A percentile compares a stretch with the other conserved stretches of the same genome.
Conservation (phyloP, 1,139 yeast species). For the Arxiozyma bovina region DNA sequence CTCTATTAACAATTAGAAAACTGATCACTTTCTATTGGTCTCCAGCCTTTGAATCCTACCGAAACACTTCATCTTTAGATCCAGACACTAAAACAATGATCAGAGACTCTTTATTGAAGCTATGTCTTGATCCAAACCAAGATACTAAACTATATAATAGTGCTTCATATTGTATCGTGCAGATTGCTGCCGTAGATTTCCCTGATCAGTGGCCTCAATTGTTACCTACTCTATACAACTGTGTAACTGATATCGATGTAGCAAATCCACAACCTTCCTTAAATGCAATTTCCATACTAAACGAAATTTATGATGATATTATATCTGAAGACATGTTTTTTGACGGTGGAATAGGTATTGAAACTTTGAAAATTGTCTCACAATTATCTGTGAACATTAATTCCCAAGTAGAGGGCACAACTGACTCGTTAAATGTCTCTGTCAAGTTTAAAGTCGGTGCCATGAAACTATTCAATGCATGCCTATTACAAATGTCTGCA, state of each 20-base stretch:
- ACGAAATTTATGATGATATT: slow-evolving; percentile 77
- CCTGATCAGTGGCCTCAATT: slow-evolving; percentile 95
- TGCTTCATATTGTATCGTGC: slow-evolving; percentile 68
- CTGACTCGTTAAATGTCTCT: neutral
- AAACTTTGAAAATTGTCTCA: slow-evolving; percentile 41
- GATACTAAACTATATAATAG: slow-evolving; percentile 59
- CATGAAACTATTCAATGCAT: slow-evolving; percentile 44
- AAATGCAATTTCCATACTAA: slow-evolving; percentile 64
- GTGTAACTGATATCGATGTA: neutral
- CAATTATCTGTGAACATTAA: slow-evolving; percentile 31
- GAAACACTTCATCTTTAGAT: slow-evolving; percentile 51
- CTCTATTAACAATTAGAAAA: slow-evolving; percentile 60
- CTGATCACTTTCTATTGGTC: slow-evolving; percentile 76
- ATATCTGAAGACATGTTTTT: slow-evolving; percentile 82
- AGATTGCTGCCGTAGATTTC: slow-evolving; percentile 79
- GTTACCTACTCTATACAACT: slow-evolving; percentile 24
- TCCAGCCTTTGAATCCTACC: slow-evolving; percentile 68
- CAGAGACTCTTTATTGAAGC: slow-evolving; percentile 42
- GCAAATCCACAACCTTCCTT: slow-evolving; percentile 28
- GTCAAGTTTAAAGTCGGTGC: slow-evolving; percentile 40
- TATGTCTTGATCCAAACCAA: slow-evolving; percentile 41
- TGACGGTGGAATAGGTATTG: slow-evolving; percentile 56
- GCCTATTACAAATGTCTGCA: slow-evolving; percentile 45
- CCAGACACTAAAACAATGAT: slow-evolving; percentile 38
- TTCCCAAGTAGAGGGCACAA: slow-evolving; percentile 28